phyloP scores from a whole-genome alignment of 2,329 filamentous ascomycete species.

The Zalaria sp. region DNA sequence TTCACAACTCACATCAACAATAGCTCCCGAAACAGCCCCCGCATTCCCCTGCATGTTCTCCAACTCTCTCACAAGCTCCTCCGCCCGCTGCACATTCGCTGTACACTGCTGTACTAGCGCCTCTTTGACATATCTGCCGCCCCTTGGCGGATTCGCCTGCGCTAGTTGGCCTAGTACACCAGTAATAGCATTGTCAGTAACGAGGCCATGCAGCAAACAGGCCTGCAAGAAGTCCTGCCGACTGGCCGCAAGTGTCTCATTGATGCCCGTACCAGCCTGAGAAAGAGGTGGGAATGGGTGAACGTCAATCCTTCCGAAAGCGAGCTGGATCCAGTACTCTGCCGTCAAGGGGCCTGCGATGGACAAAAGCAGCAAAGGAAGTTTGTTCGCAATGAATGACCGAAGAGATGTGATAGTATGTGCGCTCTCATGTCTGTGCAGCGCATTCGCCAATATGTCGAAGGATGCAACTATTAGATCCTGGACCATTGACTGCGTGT shows the following conservation, averaged over 20 bases:
- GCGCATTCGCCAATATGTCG: slow-evolving; percentile 75
- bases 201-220: slow-evolving; percentile 76
- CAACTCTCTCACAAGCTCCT: slow-evolving; percentile 65
- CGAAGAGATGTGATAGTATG: slow-evolving; percentile 58
- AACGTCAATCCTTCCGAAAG: slow-evolving; percentile 51
- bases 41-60: slow-evolving; percentile 88
- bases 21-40: slow-evolving; percentile 65
- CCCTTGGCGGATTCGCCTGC: slow-evolving; percentile 61
- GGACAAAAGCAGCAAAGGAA: slow-evolving; percentile 47
- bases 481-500: slow-evolving; percentile 61
- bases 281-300: slow-evolving; percentile 52
- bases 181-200: slow-evolving; percentile 64
- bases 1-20: slow-evolving; percentile 23
- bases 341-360: slow-evolving; percentile 43
- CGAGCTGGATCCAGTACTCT: slow-evolving; percentile 52
- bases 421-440: slow-evolving; percentile 52
- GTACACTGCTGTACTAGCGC: slow-evolving; percentile 65
- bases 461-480: slow-evolving; percentile 83
- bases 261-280: slow-evolving; percentile 39
- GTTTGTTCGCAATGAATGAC: slow-evolving; percentile 70
- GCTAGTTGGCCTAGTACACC: slow-evolving; percentile 72
- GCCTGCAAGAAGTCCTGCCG: slow-evolving; percentile 77
- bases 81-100: slow-evolving; percentile 59
- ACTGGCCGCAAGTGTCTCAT: slow-evolving; percentile 49
- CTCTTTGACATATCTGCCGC: slow-evolving; percentile 64